Evolutionary conservation across 345 rosid genomes (phyloP).

Genomic region (Dimocarpus longan): DNA sequence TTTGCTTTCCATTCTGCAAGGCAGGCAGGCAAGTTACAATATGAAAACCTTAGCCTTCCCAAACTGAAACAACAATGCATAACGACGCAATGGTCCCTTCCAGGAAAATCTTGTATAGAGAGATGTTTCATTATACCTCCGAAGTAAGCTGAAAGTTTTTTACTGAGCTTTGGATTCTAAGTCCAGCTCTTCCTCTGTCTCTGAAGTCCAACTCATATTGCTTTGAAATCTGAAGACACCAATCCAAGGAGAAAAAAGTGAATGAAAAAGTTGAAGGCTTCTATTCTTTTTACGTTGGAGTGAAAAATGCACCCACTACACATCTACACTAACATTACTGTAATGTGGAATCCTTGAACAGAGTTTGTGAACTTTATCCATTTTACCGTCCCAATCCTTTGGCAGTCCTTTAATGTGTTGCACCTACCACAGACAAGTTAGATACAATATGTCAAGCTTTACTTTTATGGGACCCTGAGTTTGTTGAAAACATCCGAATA

Average conservation of each 20-base stretch:
- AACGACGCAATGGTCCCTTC: background rate
- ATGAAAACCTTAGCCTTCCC: background rate
- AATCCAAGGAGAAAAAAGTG: background rate
- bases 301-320: background rate
- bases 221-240: constrained; percentile 48
- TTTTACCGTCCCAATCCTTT: constrained; percentile 60
- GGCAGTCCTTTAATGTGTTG: constrained; percentile 67
- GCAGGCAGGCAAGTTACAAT: background rate
- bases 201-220: constrained; percentile 82
- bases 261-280: background rate
- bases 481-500: background rate
- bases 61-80: background rate
- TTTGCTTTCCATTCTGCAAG: constrained; percentile 69
- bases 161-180: constrained; percentile 68
- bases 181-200: constrained; percentile 81
- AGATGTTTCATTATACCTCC: constrained; percentile 46
- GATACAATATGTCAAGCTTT: background rate
- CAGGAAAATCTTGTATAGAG: constrained; percentile 1
- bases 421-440: constrained; percentile 40
- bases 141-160: constrained; percentile 89
- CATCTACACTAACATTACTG: constrained; percentile 58
- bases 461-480: no score
- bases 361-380: constrained; percentile 63
- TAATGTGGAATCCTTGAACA: constrained; percentile 69
- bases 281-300: background rate